Evolutionary conservation across 1,139 yeast species (phyloP), one percentile per base, ranked within the genome.

Genomic region (Hansenula lynferdii): DNA sequence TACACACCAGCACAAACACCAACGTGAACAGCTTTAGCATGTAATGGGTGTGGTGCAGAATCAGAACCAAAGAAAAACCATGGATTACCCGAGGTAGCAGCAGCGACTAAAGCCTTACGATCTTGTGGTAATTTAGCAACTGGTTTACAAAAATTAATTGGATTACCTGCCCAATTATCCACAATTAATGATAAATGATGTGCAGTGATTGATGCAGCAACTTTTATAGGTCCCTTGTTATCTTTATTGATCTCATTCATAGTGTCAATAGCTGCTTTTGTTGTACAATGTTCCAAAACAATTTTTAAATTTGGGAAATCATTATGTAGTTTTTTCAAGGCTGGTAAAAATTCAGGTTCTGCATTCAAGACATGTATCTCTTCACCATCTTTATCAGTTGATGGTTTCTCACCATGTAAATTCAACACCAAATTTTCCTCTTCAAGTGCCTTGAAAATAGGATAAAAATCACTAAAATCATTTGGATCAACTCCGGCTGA

Each of bases 1-100:
- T 76, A 92, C 14, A 92, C 96, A 51, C 99, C 99, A 14, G 99
- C 99, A 56, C 97, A 90, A 12, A 92, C 97, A 18, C 92, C 94
- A 28, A 70, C 67, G 50, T 80, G 90, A 46, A 75, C 81, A 31
- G 86, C 72, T 62, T 92, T 92, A 43, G 79, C 77, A 48, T 77
- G 75, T 24, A 85, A 58, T 12, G 96, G 95, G 60, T 92, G 98
- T 27, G 98, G 98, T 16, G 98, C 98, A 21, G 96, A 85, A 61
- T 92, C 99, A 3, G 96, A 85, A 6, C 99, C 99, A 56, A 90
- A 90, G 67, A 92, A 87, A 62, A 90, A 94, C 70, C 82, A 90
- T 38, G 95, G 87, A 50, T 84, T 80, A 8, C 97, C 98, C 2
- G 94, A 80, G 10, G 86, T 82, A 3, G 97, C 98, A 26, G 98